Conservation (phyloP, 202 grass and related monocot genomes). For the Eragrostis tef region DNA sequence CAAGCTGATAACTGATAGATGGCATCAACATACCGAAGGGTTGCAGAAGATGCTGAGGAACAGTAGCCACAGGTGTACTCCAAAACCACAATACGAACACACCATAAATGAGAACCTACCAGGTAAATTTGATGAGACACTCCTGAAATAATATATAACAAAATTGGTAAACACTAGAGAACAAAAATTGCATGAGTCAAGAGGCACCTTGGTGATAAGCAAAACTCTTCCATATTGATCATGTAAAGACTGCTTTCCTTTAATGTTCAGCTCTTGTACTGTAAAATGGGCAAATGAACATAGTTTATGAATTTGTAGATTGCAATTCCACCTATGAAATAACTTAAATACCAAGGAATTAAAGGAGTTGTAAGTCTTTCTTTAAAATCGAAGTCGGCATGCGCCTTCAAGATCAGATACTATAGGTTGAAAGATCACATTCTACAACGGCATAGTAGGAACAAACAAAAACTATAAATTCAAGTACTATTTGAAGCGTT, state of each 20-base stretch:
- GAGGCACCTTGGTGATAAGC: conserved; percentile 63
- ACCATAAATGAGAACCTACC: conserved; percentile 70
- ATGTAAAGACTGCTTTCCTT: conserved; percentile 63
- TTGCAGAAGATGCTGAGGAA: conserved; percentile 84
- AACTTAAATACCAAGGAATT: too few species aligned
- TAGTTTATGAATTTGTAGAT: background rate
- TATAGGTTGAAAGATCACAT: too few species aligned
- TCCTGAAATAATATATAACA: background rate
- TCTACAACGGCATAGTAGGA: too few species aligned
- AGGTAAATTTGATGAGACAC: conserved; percentile 46
- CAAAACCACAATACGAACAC: conserved; percentile 65
- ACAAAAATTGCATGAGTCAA: background rate
- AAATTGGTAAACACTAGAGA: background rate
- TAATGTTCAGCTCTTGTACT: conserved; percentile 73
- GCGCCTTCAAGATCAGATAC: too few species aligned
- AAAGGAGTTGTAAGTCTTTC: too few species aligned
- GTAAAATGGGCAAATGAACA: conserved; percentile 25
- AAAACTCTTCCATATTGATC: conserved; percentile 63
- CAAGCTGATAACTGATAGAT: background rate
- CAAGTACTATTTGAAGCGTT: too few species aligned
- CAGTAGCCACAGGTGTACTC: conserved; percentile 69
- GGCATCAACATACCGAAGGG: conserved; percentile 71
- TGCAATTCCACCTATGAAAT: too few species aligned
- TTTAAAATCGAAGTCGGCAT: too few species aligned
- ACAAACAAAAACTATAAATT: too few species aligned